Evolutionary conservation across 2,329 filamentous ascomycete species (phyloP).

Genomic region (Diaporthe vaccinii): DNA sequence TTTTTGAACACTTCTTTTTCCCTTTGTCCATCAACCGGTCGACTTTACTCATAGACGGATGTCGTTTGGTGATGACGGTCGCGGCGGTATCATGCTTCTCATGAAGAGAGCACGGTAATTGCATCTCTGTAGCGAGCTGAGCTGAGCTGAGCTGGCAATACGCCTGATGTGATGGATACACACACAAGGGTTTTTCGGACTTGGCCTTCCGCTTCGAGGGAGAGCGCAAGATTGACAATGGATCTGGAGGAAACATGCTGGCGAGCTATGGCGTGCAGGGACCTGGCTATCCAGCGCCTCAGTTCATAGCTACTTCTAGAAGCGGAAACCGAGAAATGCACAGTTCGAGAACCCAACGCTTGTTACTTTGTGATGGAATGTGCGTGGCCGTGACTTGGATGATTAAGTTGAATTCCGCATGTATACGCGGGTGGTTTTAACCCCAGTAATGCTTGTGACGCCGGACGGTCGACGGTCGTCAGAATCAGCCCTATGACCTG

Average conservation of each 20-base stretch:
- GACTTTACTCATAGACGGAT: constrained; percentile 15
- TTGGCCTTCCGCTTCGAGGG: neutral
- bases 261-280: neutral
- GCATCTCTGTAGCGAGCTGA: neutral
- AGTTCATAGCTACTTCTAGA: neutral
- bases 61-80: neutral
- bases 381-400: neutral
- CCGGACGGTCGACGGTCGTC: neutral
- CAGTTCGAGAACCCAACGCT: constrained; percentile 2
- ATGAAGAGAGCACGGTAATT: constrained; percentile 29
- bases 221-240: constrained; percentile 8
- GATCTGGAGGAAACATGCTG: neutral
- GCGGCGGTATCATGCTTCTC: constrained; percentile 7
- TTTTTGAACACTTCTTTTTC: neutral
- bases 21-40: constrained; percentile 18
- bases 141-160: constrained; percentile 16
- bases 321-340: neutral
- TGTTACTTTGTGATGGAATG: neutral
- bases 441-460: neutral
- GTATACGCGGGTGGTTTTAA: neutral
- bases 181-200: neutral
- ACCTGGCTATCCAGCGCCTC: neutral
- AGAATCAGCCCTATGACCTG: constrained; percentile 33
- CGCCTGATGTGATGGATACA: neutral
- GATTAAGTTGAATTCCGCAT: neutral